Percentiles rank a stretch among this genome's conserved stretches.
Evolutionary conservation across 305 asterid genomes (phyloP).

Genomic region (Rubia tinctorum): DNA sequence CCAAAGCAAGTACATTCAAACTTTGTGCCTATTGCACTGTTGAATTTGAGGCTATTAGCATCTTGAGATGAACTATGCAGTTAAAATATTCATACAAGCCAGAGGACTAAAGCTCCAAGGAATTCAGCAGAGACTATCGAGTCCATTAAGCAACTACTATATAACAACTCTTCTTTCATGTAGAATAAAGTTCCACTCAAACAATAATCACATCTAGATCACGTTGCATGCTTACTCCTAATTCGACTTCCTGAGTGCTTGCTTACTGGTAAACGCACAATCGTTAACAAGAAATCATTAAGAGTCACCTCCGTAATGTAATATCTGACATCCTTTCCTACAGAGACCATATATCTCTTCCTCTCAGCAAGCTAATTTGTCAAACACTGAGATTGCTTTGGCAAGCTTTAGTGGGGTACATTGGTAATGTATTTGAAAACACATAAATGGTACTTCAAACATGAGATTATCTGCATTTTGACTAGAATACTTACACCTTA

Average conservation of each 20-base stretch:
- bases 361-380: background rate
- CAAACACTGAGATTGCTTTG: background rate
- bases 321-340: background rate
- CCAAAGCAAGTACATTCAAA: background rate
- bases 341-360: background rate
- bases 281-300: background rate
- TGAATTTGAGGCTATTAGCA: background rate
- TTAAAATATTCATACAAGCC: background rate
- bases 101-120: background rate
- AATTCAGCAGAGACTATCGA: background rate
- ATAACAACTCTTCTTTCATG: background rate
- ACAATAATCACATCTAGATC: background rate
- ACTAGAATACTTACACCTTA: conserved; percentile 73
- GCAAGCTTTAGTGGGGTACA: conserved; percentile 11
- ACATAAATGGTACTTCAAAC: background rate
- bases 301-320: background rate
- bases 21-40: background rate
- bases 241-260: background rate
- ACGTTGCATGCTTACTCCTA: background rate
- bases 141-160: background rate
- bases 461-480: conserved; percentile 21
- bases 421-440: background rate
- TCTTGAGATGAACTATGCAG: background rate
- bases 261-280: background rate
- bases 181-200: background rate